Conservation (phyloP, 2,329 filamentous ascomycete genomes). For the Fusarium sp. region DNA sequence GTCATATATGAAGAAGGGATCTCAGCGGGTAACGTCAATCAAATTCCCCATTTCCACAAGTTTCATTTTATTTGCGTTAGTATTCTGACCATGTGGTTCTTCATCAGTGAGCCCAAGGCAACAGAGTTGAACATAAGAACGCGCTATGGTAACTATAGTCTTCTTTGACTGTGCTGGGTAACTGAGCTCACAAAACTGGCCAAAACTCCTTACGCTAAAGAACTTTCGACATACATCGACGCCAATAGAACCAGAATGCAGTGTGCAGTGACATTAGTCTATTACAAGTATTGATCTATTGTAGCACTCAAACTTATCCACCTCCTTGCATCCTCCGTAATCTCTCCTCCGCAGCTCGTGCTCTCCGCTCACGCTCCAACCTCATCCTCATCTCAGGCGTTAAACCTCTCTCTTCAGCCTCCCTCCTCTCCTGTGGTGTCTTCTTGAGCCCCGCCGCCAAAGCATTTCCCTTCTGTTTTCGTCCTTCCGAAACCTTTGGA, state of each 20-base stretch:
- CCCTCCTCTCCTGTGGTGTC: slow-evolving; percentile 81
- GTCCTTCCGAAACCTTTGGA: slow-evolving; percentile 61
- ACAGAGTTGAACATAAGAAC: too few relatives aligned
- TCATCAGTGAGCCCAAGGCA: neutral
- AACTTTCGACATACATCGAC: neutral
- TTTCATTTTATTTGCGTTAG: neutral
- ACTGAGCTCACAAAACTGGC: too few relatives aligned
- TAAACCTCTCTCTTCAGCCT: slow-evolving; percentile 85
- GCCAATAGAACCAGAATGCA: neutral
- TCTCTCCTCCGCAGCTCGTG: slow-evolving; percentile 90
- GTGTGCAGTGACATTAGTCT: neutral
- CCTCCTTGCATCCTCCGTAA: slow-evolving; percentile 68
- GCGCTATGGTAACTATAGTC: too few relatives aligned
- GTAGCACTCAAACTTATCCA: slow-evolving; percentile 13
- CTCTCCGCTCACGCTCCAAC: slow-evolving; percentile 88
- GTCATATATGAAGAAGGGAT: neutral
- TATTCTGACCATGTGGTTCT: rapidly evolving
- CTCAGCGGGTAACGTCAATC: neutral
- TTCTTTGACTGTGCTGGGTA: neutral
- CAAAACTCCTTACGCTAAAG: too few relatives aligned
- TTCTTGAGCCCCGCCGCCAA: slow-evolving; percentile 68
- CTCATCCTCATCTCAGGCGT: slow-evolving; percentile 87
- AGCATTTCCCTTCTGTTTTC: slow-evolving; percentile 63
- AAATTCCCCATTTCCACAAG: neutral
- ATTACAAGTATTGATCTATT: neutral